Percentiles rank a stretch among this genome's conserved stretches.
Conservation (phyloP, 139 green algal species). For the Mesostigma viride region DNA sequence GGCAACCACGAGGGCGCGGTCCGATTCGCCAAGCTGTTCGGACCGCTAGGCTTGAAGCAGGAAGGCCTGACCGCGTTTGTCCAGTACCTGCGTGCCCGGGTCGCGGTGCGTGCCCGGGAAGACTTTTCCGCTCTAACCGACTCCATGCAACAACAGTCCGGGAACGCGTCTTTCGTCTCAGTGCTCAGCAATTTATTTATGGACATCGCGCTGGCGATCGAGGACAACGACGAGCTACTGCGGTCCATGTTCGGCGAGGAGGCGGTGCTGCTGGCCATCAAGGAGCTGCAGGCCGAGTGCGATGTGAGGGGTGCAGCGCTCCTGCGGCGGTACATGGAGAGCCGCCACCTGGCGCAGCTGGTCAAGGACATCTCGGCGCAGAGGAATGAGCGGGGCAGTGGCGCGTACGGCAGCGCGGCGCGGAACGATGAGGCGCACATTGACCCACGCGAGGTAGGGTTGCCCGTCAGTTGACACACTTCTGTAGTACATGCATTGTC, state of each 20-base stretch:
- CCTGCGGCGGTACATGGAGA: conserved; percentile 62
- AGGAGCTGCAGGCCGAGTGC: conserved; percentile 56
- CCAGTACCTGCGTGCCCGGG: conserved; percentile 40
- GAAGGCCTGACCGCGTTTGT: conserved; percentile 55
- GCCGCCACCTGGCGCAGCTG: conserved; percentile 46
- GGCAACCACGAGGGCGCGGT: conserved; percentile 54
- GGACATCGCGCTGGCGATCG: conserved; percentile 62
- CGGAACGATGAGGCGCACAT: no score
- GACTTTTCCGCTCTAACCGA: no score
- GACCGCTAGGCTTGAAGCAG: conserved; percentile 56
- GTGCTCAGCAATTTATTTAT: conserved; percentile 22
- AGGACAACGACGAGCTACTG: conserved; percentile 63
- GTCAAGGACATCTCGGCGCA: conserved; percentile 40
- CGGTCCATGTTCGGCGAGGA: conserved; percentile 54
- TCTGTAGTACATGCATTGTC: no score
- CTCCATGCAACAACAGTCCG: no score
- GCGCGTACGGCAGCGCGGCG: no score
- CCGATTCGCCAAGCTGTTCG: conserved; percentile 63
- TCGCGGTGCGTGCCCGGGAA: conserved; percentile 38
- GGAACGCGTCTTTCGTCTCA: no score
- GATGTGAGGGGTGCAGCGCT: conserved; percentile 51
- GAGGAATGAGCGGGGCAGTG: no score
- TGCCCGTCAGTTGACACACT: no score
- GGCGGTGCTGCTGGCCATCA: conserved; percentile 44
- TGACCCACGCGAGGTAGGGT: no score